phyloP scores from a whole-genome alignment of 1,284 basidiomycete species.

The Moesziomyces sp. region DNA sequence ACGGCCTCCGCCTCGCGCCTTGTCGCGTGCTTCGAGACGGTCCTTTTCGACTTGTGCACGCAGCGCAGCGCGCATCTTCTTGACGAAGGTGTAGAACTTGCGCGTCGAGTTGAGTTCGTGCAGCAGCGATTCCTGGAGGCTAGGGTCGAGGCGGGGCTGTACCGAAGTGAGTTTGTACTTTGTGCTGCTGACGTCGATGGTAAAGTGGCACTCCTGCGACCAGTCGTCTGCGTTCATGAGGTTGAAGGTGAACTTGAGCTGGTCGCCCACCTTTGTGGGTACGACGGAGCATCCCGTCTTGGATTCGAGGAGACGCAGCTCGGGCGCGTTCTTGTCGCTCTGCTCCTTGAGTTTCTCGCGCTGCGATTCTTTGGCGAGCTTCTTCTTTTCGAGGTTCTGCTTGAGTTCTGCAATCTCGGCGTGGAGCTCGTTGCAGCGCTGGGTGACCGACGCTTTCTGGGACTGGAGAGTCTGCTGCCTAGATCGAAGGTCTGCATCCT shows the following conservation, averaged over 20 bases:
- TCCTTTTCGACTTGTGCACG: constrained; percentile 40
- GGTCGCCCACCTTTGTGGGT: constrained; percentile 49
- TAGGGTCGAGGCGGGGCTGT: constrained; percentile 26
- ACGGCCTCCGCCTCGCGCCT: constrained; percentile 24
- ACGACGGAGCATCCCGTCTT: constrained; percentile 51
- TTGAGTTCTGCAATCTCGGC: constrained; percentile 52
- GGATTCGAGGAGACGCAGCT: constrained; percentile 49
- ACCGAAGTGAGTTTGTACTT: constrained; percentile 44
- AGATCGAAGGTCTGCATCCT: constrained; percentile 47
- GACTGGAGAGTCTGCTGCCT: constrained; percentile 50
- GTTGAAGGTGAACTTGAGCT: constrained; percentile 52
- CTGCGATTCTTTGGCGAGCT: constrained; percentile 44
- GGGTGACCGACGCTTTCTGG: constrained; percentile 51
- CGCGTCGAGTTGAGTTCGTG: constrained; percentile 48
- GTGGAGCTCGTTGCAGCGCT: constrained; percentile 48
- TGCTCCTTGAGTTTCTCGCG: constrained; percentile 47
- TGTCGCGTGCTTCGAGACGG: constrained; percentile 43
- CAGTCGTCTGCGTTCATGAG: constrained; percentile 51
- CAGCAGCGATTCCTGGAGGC: constrained; percentile 42
- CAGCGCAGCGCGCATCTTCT: constrained; percentile 46
- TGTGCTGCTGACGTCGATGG: constrained; percentile 46
- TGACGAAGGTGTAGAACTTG: constrained; percentile 55
- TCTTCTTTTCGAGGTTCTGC: constrained; percentile 46
- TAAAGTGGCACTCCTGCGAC: constrained; percentile 49
- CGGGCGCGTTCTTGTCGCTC: constrained; percentile 54